phyloP scores from a whole-genome alignment of 73 alveolate species.

The Tetrahymena malaccensis region DNA sequence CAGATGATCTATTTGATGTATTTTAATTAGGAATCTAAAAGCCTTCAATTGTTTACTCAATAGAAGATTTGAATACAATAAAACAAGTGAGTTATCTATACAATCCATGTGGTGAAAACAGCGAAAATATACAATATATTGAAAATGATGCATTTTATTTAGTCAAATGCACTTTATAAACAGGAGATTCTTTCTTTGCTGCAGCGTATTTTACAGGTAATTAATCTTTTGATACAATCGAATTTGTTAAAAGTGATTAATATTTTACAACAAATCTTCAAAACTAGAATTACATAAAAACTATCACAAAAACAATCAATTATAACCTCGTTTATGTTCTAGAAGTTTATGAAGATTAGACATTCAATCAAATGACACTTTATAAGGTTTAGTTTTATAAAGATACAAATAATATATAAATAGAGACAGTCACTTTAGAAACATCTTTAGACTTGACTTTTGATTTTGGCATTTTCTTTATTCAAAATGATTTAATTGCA shows the following conservation, averaged over 20 bases:
- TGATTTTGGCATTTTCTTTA: neutral
- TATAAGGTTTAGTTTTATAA: neutral
- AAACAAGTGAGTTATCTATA: neutral
- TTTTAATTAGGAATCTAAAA: no score
- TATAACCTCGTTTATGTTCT: neutral
- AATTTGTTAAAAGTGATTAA: neutral
- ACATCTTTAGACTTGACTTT: neutral
- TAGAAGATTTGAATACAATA: neutral
- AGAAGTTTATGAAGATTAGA: neutral
- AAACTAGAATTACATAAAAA: no score
- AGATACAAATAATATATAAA: neutral
- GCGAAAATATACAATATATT: neutral
- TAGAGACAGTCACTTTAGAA: neutral
- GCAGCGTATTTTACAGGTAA: neutral
- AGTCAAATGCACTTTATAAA: neutral
- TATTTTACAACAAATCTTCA: neutral
- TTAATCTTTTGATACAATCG: no score
- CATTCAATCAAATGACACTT: neutral
- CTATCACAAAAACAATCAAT: neutral
- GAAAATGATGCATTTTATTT: neutral
- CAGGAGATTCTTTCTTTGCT: neutral
- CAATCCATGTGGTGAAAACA: neutral
- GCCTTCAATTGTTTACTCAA: neutral
- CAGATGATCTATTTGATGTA: no score
- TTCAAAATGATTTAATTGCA: neutral